Conservation (phyloP, 345 rosid genomes). For the Eutrema japonicum region DNA sequence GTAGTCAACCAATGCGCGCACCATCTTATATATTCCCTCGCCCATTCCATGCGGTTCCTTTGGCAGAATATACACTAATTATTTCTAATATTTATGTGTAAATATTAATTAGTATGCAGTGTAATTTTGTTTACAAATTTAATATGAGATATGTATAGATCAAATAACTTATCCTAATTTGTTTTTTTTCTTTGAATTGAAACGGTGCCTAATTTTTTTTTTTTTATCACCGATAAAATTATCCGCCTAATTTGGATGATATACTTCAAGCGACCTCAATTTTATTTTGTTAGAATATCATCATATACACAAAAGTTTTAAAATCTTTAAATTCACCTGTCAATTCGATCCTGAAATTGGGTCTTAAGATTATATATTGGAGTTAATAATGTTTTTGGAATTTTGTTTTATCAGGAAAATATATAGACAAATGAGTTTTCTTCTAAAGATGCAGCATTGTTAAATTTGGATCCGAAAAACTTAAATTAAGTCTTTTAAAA, state of each 20-base stretch:
- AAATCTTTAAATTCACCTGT: background rate
- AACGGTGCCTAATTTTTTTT: background rate
- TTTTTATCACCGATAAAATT: background rate
- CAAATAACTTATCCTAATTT: background rate
- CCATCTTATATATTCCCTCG: conserved; percentile 32
- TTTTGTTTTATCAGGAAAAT: background rate
- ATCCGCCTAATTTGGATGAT: background rate
- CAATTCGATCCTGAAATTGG: background rate
- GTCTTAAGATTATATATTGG: background rate
- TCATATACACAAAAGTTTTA: background rate
- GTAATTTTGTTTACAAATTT: too few species aligned
- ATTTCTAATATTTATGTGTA: conserved; percentile 8
- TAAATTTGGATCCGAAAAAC: background rate
- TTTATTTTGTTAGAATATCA: background rate
- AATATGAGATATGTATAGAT: background rate
- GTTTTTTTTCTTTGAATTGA: background rate
- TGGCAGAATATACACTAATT: background rate
- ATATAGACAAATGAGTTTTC: background rate
- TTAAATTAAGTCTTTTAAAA: background rate
- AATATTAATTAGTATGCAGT: background rate
- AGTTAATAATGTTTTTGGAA: background rate
- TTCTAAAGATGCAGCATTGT: background rate
- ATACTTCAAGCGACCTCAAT: background rate
- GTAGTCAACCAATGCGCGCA: conserved; percentile 34
- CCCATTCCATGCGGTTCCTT: conserved; percentile 26